A percentile compares a stretch with the other conserved stretches of the same genome.
phyloP scores from a whole-genome alignment of 345 rosid genomes.

The Sonneratia alba region DNA sequence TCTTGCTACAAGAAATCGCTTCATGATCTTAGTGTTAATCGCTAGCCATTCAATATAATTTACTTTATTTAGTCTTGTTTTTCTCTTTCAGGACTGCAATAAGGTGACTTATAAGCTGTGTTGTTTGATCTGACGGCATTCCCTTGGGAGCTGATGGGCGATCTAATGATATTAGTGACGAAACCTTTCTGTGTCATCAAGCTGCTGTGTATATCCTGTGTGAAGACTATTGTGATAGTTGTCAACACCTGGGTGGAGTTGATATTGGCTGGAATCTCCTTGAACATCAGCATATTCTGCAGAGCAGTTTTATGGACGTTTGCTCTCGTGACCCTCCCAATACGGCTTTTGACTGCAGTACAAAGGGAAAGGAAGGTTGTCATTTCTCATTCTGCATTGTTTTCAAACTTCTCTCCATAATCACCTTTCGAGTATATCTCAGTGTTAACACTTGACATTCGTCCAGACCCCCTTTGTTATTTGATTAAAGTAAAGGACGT shows the following conservation, averaged over 20 bases:
- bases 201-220: constrained; percentile 22
- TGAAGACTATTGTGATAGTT: constrained; percentile 34
- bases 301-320: constrained; percentile 31
- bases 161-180: constrained; percentile 20
- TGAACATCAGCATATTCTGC: constrained; percentile 40
- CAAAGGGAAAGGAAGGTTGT: constrained; percentile 58
- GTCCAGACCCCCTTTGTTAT: too few species aligned
- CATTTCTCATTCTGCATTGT: not conserved
- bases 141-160: constrained; percentile 22
- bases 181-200: constrained; percentile 40
- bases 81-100: not conserved
- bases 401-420: too few species aligned
- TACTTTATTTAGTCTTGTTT: not conserved
- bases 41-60: not conserved
- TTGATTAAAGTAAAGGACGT: too few species aligned
- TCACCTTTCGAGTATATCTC: too few species aligned
- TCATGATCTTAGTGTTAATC: not conserved
- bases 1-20: too few species aligned
- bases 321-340: constrained; percentile 49
- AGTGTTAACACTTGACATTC: too few species aligned
- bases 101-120: not conserved
- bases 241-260: constrained; percentile 45
- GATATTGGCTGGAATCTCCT: constrained; percentile 29
- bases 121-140: constrained; percentile 21
- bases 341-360: constrained; percentile 43